These are phyloP conservation scores for Debaryomyces tyrocola DNA, from an alignment of 805 yeast species.

Conservation along the genomic window DNA sequence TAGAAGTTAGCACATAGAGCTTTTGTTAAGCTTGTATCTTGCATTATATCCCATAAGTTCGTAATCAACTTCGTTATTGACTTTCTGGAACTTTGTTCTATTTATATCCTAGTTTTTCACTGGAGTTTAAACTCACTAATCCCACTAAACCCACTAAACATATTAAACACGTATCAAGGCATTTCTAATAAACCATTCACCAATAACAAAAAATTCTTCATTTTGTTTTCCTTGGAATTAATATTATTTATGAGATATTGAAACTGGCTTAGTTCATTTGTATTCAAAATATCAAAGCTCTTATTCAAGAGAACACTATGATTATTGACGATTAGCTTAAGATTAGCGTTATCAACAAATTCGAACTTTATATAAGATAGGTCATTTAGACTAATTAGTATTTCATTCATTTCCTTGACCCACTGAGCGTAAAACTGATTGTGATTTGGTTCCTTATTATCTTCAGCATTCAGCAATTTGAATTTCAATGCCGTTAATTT, in stretches of 20 bases:
- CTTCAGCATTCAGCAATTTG: constrained; percentile 1
- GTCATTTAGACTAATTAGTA: constrained; percentile 12
- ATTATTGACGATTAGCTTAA: not conserved
- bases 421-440: constrained; percentile 19
- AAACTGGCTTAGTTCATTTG: not conserved
- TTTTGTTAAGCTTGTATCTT: no score
- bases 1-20: no score
- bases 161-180: no score
- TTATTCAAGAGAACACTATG: not conserved
- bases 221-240: not conserved
- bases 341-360: constrained; percentile 1
- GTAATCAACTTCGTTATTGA: no score
- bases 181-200: not conserved
- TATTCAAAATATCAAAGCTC: not conserved
- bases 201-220: not conserved
- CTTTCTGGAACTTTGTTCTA: no score
- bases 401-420: constrained; percentile 22
- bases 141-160: no score
- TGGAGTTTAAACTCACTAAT: no score
- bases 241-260: not conserved
- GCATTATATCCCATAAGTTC: no score
- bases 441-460: constrained; percentile 2
- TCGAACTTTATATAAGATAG: not conserved
- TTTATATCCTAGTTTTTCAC: no score
- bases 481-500: constrained; percentile 1